Evolutionary conservation across 441 rosid species (phyloP).

Genomic region (Metrosideros polymorpha): DNA sequence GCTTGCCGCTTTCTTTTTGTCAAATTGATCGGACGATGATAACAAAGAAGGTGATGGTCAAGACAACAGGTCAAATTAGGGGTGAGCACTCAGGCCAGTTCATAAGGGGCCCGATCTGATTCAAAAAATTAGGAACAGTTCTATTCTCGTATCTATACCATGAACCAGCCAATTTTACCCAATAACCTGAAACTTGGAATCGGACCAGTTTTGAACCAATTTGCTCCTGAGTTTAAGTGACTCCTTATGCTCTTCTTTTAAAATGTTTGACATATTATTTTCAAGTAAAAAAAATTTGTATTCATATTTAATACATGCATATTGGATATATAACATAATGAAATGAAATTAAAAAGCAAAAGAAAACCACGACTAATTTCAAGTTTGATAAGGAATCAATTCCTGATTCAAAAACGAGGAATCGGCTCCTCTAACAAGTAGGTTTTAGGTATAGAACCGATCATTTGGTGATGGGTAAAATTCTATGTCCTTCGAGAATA

Average conservation of each 20-base stretch:
- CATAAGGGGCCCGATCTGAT: too few relatives aligned
- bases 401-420: fast-evolving
- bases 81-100: fast-evolving
- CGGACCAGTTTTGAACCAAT: neutral
- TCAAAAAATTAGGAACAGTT: too few relatives aligned
- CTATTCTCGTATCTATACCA: too few relatives aligned
- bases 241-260: neutral
- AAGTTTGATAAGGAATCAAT: too few relatives aligned
- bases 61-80: neutral
- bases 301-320: neutral
- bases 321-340: too few relatives aligned
- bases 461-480: neutral
- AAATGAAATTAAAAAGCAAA: too few relatives aligned
- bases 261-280: neutral
- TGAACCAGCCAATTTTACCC: fast-evolving
- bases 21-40: neutral
- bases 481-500: neutral
- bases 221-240: neutral
- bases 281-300: too few relatives aligned
- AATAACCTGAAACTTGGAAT: too few relatives aligned
- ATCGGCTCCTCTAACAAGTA: too few relatives aligned
- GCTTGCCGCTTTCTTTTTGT: neutral
- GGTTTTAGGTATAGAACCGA: too few relatives aligned
- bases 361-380: neutral
- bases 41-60: fast-evolving